Base-by-base conservation (phyloP, 1,139 yeast genomes). In the Wickerhamiella infanticola region DNA sequence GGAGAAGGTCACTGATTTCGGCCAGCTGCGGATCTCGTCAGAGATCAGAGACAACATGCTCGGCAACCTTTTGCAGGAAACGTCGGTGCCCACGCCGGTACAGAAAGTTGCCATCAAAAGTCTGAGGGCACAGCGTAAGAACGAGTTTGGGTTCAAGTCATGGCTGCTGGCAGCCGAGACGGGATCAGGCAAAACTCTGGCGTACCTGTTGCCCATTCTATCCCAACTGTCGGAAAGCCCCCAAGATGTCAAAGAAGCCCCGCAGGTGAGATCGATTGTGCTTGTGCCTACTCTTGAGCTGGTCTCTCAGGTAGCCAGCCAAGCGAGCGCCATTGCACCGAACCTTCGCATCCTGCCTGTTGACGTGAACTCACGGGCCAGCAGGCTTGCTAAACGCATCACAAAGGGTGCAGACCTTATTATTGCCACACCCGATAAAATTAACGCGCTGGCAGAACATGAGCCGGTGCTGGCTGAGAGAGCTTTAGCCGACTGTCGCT, bases 171-270 rank as follows among this genome's bases (percentile, higher is more conserved):
- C 96, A 1, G 95, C 96, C 2, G 97, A 90, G 60, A 90, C 98
- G 0, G 98, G 97, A 0, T 81, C 94, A 0, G 97, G 98, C 6
- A 90, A 90, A 61, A 90, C 98, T 0, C 77, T 95, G 77, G 86
- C 96, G 0, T 90, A 88, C 58, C 61, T 88, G 50, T 76, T 83
- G 0, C 86, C 95, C 0, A 53, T 88, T 37, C 55, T 88, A 44
- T 81, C 85, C 45, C 76, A 74, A 52, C 65, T 84, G 25, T 55
- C 49, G 61, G 63, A 43, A 55, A 55, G 13, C 69, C 70, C 66
- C 63, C 63, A 55, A 46, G 45, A 47, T 51, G 56, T 50, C 5
- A 42, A 40, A 4, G 47, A 42, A 23, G 43, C 47, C 5, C 45
- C 49, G 37, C 29, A 38, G n/a, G 46, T 51, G 6, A 31, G 50